Conservation (phyloP, 2,329 filamentous ascomycete genomes). For the Ceratocystis colombiana region DNA sequence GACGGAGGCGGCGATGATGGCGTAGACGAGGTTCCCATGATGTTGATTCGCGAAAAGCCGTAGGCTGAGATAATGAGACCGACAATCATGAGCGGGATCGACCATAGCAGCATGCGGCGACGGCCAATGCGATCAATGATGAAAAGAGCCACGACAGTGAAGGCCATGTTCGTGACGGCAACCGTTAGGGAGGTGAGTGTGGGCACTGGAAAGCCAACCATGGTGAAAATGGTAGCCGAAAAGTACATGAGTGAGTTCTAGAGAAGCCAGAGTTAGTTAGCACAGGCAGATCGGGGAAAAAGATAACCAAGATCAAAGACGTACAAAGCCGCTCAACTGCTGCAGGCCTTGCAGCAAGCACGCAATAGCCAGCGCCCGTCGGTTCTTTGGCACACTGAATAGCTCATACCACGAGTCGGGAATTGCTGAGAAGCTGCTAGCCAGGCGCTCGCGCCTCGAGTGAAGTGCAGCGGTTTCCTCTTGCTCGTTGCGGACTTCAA, state of each 20-base stretch:
- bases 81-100: constrained; percentile 71
- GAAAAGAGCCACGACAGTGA: constrained; percentile 63
- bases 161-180: constrained; percentile 71
- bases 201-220: constrained; percentile 67
- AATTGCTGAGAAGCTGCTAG: constrained; percentile 28
- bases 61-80: constrained; percentile 61
- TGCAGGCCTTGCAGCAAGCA: constrained; percentile 80
- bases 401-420: constrained; percentile 40
- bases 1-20: background rate
- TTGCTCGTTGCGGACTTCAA: constrained; percentile 62
- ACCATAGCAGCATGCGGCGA: constrained; percentile 68
- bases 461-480: constrained; percentile 35
- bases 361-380: constrained; percentile 70
- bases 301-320: constrained; percentile 30
- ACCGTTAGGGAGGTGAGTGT: constrained; percentile 72
- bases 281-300: background rate
- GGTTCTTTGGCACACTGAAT: constrained; percentile 50
- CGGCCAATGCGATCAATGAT: constrained; percentile 73
- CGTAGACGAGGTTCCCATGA: constrained; percentile 31
- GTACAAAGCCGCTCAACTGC: constrained; percentile 74
- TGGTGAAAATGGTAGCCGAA: constrained; percentile 68
- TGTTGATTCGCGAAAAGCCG: constrained; percentile 57
- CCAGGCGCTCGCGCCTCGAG: constrained; percentile 35
- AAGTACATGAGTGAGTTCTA: constrained; percentile 89
- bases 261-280: background rate